Base-by-base conservation (phyloP, 352 stramenopile genomes). In the Phytophthora fragariaefolia region DNA sequence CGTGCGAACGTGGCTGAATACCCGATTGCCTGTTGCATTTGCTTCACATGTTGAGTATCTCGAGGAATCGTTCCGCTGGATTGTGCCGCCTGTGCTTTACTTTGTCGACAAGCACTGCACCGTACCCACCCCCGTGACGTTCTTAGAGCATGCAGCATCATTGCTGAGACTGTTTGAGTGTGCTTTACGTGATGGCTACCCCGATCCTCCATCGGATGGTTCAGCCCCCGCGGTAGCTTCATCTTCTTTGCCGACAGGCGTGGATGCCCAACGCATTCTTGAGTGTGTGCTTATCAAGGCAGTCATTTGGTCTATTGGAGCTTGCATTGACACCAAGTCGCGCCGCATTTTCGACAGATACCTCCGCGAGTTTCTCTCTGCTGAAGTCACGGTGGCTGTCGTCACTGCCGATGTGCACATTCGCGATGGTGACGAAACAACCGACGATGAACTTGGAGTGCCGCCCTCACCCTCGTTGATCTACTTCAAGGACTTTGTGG, bases 41-140 rank as follows among this genome's bases (percentile, higher is more conserved):
- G 61, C 51, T 0, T 49, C 67, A 0, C 72, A 91, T 17, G 49
- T 45, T 0, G 69, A 71, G 24, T 87, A 85, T 60, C 68, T 97
- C 3, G 67, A 91, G 15, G 83, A 91, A 30, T 82, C 95, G 0
- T 96, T 97, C 65, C 80, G 91, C 13, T 98, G 93, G 89, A 77
- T 98, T 38, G 91, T 98, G 49, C 91, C 92, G 1, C 86, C 94
- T 0, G 80, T 96, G 63, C 79, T 97, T 13, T 98, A 96, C 61
- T 98, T 98, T 58, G 89, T 98, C 9, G 89, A 96, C 28, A 98
- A 97, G 61, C 80, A 77, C 74, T 96, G 84, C 52, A 73, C 87
- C 8, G 80, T 95, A 1, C 95, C 90, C 9, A 97, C 86, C 1
- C 74, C 90, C 0, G 90, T 97, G 51, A 96, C 91, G n/a, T 91